Conservation (phyloP, 2,329 filamentous ascomycete species). For the Penicillium sp. region DNA sequence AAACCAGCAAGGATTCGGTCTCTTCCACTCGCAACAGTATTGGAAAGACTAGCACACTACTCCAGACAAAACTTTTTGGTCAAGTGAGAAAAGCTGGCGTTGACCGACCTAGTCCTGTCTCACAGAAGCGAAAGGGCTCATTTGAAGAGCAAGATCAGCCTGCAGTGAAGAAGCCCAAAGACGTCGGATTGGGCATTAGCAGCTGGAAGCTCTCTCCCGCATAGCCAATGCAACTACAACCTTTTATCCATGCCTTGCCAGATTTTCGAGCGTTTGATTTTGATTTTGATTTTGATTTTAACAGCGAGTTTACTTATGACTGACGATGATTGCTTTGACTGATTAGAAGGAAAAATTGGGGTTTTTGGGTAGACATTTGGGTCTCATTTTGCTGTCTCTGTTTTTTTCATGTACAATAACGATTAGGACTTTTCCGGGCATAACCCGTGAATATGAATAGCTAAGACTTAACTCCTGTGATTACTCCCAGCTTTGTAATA, state of each 20-base stretch:
- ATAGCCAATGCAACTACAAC: background rate
- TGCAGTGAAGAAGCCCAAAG: slow-evolving; percentile 49
- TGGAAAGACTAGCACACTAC: slow-evolving; percentile 43
- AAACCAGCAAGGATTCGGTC: slow-evolving; percentile 34
- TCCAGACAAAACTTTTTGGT: slow-evolving; percentile 63
- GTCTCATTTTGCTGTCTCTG: background rate
- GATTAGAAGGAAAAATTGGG: background rate
- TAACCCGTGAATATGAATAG: background rate
- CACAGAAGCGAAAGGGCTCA: slow-evolving; percentile 39
- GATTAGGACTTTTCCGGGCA: background rate
- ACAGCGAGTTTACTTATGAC: background rate
- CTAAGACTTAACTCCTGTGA: background rate
- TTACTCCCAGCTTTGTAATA: background rate
- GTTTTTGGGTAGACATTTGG: background rate
- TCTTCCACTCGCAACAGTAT: slow-evolving; percentile 31
- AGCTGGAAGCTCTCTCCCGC: slow-evolving; percentile 28
- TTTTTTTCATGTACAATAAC: background rate
- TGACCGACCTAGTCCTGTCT: slow-evolving; percentile 26
- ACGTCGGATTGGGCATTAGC: slow-evolving; percentile 56
- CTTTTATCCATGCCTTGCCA: background rate
- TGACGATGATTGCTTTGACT: background rate
- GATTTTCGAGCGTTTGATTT: background rate
- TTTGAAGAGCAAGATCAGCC: slow-evolving; percentile 30
- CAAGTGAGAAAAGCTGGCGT: slow-evolving; percentile 55
- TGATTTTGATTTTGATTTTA: background rate